These are phyloP conservation scores for Dacryopinax spathularia DNA, from an alignment of 768 basidiomycete species.

Conservation along the genomic window DNA sequence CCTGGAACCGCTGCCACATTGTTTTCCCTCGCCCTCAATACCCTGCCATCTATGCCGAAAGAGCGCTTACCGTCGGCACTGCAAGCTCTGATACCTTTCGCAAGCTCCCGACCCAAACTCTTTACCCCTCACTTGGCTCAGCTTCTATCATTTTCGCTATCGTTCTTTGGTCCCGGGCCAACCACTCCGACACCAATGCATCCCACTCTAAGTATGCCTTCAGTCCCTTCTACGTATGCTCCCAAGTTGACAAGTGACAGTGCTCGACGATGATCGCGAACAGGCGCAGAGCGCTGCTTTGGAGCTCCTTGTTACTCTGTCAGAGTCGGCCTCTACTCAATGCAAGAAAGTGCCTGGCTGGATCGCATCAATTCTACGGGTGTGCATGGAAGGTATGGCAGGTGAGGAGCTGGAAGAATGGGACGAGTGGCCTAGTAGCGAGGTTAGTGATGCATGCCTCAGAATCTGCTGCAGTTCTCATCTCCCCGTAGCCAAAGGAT, in stretches of 20 bases:
- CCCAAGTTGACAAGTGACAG: conserved; percentile 15
- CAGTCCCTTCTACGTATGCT: conserved; percentile 15
- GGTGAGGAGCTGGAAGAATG: conserved; percentile 13
- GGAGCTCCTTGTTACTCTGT: conserved; percentile 72
- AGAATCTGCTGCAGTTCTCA: not conserved
- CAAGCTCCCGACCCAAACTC: conserved; percentile 49
- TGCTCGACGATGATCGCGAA: conserved; percentile 46
- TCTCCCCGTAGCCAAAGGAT: conserved; percentile 28
- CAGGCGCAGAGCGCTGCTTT: conserved; percentile 58
- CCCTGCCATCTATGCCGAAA: conserved; percentile 45
- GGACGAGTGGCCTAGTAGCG: conserved; percentile 16
- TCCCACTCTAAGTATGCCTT: conserved; percentile 22
- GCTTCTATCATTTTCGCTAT: conserved; percentile 54
- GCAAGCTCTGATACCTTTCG: conserved; percentile 53
- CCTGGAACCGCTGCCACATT: not conserved
- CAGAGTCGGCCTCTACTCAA: conserved; percentile 57
- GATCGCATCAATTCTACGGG: conserved; percentile 54
- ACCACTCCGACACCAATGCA: conserved; percentile 15
- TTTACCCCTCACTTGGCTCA: conserved; percentile 59
- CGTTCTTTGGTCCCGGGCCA: conserved; percentile 41
- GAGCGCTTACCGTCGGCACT: conserved; percentile 50
- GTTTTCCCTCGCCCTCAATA: conserved; percentile 18
- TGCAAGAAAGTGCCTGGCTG: conserved; percentile 55
- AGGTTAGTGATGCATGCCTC: not conserved
- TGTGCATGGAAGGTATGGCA: conserved; percentile 66